Conservation (phyloP, 2,329 filamentous ascomycete species). For the Rutstroemia sp. region DNA sequence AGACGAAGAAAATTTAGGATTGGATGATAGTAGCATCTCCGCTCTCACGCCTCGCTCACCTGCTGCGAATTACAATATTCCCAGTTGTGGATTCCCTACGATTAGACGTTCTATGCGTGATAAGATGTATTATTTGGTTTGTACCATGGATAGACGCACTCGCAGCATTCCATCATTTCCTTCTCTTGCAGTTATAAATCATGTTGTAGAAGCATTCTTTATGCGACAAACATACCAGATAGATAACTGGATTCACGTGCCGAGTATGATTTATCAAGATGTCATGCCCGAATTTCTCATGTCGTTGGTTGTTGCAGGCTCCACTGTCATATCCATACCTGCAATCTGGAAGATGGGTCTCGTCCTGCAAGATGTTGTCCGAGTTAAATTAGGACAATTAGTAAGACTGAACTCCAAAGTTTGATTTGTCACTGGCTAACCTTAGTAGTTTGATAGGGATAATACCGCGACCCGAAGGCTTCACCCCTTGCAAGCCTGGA, state of each 20-base stretch:
- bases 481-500: conserved; percentile 42
- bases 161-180: conserved; percentile 11
- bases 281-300: conserved; percentile 12
- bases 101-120: not conserved
- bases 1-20: conserved; percentile 13
- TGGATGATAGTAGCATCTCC: conserved; percentile 18
- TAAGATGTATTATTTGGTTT: conserved; percentile 1
- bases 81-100: not conserved
- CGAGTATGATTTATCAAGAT: conserved; percentile 7
- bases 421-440: not conserved
- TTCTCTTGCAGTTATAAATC: conserved; percentile 15
- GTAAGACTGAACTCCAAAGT: conserved; percentile 4
- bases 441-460: conserved; percentile 37
- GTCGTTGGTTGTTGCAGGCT: conserved; percentile 15
- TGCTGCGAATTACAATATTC: conserved; percentile 12
- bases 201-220: conserved; percentile 15
- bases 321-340: conserved; percentile 15
- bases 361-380: conserved; percentile 17
- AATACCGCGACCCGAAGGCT: conserved; percentile 44
- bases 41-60: conserved; percentile 12
- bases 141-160: conserved; percentile 2
- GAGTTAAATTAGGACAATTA: conserved; percentile 9
- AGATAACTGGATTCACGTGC: conserved; percentile 15
- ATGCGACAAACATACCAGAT: conserved; percentile 10
- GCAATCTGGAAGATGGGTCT: conserved; percentile 21